Base-by-base conservation (phyloP, 2,329 filamentous ascomycete genomes). In the Fusarium chlamydosporum region DNA sequence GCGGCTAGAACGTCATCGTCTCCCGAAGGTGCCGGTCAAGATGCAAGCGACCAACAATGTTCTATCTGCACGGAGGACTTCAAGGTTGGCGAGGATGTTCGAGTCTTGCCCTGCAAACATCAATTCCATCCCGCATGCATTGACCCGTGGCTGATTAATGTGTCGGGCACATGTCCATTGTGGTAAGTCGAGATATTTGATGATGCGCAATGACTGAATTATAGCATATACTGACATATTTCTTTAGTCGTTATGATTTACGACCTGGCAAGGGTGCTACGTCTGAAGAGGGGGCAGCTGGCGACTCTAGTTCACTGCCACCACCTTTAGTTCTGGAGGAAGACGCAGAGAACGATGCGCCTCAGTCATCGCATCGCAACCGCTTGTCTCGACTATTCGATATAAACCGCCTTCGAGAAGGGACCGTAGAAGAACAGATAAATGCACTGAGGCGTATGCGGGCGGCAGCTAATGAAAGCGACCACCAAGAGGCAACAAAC, bases 31-130 rank as follows among this genome's bases (percentile, higher is more conserved):
- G 70, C 67, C 18, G 65, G 60, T 15, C 65, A 65, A 7, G 67
- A 52, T 18, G 51, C 64, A 31, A 82, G 82, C 2, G 80, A 82
- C 15, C 78, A 84, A 50, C 76, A 84, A 31, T 92, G 89, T 75
- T 88, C 89, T 2, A 91, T 92, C 60, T 92, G 89, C 73, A 91
- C 89, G 4, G 89, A 92, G 66, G 89, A 91, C 72, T 92, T 92
- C 71, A 84, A 76, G 4, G 83, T 88, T 18, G 89, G 89, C 15
- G 86, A 91, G 72, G 88, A 91, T 71, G 87, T 92, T 53, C 84
- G 89, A 43, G 88, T 92, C 2, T 78, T 92, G 40, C 89, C 89
- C 35, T 92, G 89, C 75, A 80, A 87, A 58, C 89, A 92, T 76
- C 88, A 89, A 67, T 92, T 88, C 72, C 89, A 92, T 71, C 89